Conservation (phyloP, 305 asterid genomes). For the Salvia sclarea region DNA sequence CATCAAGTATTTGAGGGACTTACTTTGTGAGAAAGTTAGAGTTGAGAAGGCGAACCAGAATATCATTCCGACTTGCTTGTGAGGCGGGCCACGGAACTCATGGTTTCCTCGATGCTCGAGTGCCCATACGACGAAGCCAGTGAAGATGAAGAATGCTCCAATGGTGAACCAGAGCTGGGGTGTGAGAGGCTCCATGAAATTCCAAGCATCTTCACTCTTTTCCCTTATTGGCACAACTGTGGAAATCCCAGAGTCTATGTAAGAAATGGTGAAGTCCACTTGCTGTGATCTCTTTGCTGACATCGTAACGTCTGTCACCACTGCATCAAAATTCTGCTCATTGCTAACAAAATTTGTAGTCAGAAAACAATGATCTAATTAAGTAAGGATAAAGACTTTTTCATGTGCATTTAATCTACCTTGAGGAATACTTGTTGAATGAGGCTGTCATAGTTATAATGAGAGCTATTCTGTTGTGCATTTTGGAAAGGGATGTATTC, state of each 20-base stretch:
- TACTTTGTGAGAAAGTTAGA: slow-evolving; percentile 53
- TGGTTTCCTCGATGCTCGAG: slow-evolving; percentile 56
- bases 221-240: slow-evolving; percentile 42
- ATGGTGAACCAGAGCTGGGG: slow-evolving; percentile 52
- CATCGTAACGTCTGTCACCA: slow-evolving; percentile 54
- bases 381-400: too few species aligned
- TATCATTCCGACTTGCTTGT: slow-evolving; percentile 52
- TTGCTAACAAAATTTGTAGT: background rate
- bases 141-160: slow-evolving; percentile 48
- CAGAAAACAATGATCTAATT: background rate
- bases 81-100: slow-evolving; percentile 51
- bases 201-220: slow-evolving; percentile 50
- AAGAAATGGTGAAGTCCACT: slow-evolving; percentile 52
- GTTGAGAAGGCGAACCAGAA: slow-evolving; percentile 70
- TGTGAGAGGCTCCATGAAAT: slow-evolving; percentile 54
- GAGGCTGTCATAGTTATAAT: slow-evolving; percentile 35
- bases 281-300: slow-evolving; percentile 38
- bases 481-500: slow-evolving; percentile 32
- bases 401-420: slow-evolving; percentile 34
- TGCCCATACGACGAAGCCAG: slow-evolving; percentile 58
- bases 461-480: background rate
- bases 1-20: slow-evolving; percentile 1
- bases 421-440: slow-evolving; percentile 31
- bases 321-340: slow-evolving; percentile 51
- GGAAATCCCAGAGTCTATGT: slow-evolving; percentile 48